phyloP scores from a whole-genome alignment of 179 eudicot genomes.

The Beta lomatogona region DNA sequence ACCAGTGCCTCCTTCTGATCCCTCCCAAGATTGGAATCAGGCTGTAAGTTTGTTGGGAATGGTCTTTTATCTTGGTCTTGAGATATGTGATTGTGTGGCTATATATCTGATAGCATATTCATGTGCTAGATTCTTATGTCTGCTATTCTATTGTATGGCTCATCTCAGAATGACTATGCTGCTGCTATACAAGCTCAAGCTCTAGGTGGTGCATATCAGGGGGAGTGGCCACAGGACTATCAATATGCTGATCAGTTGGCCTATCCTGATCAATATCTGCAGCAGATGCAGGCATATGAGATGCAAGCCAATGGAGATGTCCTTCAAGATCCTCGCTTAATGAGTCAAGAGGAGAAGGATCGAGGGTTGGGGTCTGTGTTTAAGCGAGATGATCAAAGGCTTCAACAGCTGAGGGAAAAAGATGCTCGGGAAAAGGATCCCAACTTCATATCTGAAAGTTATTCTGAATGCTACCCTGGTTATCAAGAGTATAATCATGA shows the following conservation, averaged over 20 bases:
- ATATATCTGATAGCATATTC: slow-evolving; percentile 12
- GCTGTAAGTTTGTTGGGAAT: slow-evolving; percentile 43
- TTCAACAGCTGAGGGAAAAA: slow-evolving; percentile 85
- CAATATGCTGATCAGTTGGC: slow-evolving; percentile 88
- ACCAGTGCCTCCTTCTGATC: slow-evolving; percentile 83
- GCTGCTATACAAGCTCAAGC: slow-evolving; percentile 74
- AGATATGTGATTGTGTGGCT: background rate
- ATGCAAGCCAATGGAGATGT: slow-evolving; percentile 50
- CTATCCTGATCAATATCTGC: slow-evolving; percentile 85
- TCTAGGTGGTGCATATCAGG: slow-evolving; percentile 64
- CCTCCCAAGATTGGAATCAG: slow-evolving; percentile 83
- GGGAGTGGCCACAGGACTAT: slow-evolving; percentile 81
- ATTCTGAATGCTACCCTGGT: slow-evolving; percentile 99
- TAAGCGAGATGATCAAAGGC: slow-evolving; percentile 91
- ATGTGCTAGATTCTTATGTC: slow-evolving; percentile 10
- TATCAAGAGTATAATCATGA: slow-evolving; percentile 97
- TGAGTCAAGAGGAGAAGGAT: slow-evolving; percentile 98
- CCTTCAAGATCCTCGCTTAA: slow-evolving; percentile 75
- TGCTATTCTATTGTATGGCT: slow-evolving; percentile 9
- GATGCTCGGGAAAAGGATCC: slow-evolving; percentile 99
- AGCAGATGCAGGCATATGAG: slow-evolving; percentile 65
- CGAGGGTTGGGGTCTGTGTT: slow-evolving; percentile 97
- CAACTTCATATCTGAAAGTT: slow-evolving; percentile 95
- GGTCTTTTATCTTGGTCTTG: slow-evolving; percentile 15
- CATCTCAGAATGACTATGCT: slow-evolving; percentile 81